Evolutionary conservation across 805 yeast genomes (phyloP).

Genomic region (Tetrapisispora namnaoensis): DNA sequence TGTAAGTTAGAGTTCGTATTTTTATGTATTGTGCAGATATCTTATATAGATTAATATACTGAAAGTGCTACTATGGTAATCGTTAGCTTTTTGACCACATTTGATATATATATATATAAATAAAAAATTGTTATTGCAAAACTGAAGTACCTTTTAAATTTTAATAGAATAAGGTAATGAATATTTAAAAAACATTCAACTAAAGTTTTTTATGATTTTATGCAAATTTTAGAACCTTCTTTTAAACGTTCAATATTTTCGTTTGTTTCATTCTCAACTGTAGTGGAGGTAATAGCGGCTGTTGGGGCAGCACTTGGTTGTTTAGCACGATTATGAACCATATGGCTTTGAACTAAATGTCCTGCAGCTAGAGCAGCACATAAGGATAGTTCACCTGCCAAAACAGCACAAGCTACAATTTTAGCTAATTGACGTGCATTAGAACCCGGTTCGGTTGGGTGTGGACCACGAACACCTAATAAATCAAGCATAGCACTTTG

Average conservation of each 20-base stretch:
- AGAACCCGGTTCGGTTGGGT: constrained; percentile 84
- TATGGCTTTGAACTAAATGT: constrained; percentile 93
- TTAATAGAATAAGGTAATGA: too few species aligned
- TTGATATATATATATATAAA: too few species aligned
- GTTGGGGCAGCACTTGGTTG: constrained; percentile 29
- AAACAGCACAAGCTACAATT: constrained; percentile 86
- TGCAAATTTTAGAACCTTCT: constrained; percentile 70
- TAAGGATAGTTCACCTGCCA: constrained; percentile 91
- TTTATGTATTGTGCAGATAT: not conserved
- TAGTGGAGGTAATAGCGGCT: not conserved
- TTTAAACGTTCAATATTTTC: constrained; percentile 40
- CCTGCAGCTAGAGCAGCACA: constrained; percentile 98
- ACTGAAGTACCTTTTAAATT: not conserved
- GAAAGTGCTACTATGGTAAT: not conserved
- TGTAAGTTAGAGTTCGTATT: not conserved
- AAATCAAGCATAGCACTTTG: constrained; percentile 94
- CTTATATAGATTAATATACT: too few species aligned
- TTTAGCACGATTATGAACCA: constrained; percentile 82
- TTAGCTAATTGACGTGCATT: constrained; percentile 91
- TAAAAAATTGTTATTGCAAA: not conserved
- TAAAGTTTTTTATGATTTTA: constrained; percentile 37
- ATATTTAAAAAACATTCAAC: not conserved
- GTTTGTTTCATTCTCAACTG: not conserved
- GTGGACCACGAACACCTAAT: constrained; percentile 93
- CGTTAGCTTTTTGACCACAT: not conserved